Base-by-base conservation (phyloP, 306 rosid species). In the Sesbania bispinosa region DNA sequence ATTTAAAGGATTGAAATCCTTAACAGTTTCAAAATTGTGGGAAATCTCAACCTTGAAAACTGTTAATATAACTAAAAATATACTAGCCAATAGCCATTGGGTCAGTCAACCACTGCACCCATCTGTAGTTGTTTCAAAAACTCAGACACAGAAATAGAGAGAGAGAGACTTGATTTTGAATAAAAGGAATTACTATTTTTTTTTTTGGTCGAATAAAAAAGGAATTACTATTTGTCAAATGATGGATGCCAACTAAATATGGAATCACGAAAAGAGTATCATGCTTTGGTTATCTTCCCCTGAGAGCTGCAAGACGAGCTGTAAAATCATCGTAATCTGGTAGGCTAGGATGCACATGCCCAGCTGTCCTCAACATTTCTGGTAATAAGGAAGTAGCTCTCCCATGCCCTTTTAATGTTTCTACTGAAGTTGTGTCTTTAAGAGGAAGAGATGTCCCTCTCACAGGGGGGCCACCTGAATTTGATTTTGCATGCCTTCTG, bases 271-370 rank as follows among this genome's bases (percentile, higher is more conserved):
- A 29, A 32, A 32, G 1, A 1, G 5, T 29, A 29, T 32, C 36
- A 32, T 10, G 24, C n/a, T 3, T 29, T 18, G 36, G 26, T 33
- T 7, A 87, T 54, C 59, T 81, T 62, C 84, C 80, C 55, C 74
- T 84, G 32, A 89, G 89, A 65, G 90, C 79, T 16, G 96, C 89
- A 35, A 95, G 42, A n/a, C 85, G 90, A 62, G 93, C 89, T 1
- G 88, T 69, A 19, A 91, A 82, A 51, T 89, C 89, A 3, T 95
- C 99, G 29, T 91, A 95, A 19, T 95, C 96, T 0, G 97, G 99
- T 47, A 90, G 80, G 46, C 86, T 85, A 10, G 98, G 96, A 70
- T 88, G 95, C 32, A 83, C 90, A 30, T 83, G 89, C 5, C 47
- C 9, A 1, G 27, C 71, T 51, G 62, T 80, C 79, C 53, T 60